Percentiles rank a stretch among this genome's conserved stretches.
phyloP scores from a whole-genome alignment of 2,329 filamentous ascomycete species.

The Cryphonectria parasitica region DNA sequence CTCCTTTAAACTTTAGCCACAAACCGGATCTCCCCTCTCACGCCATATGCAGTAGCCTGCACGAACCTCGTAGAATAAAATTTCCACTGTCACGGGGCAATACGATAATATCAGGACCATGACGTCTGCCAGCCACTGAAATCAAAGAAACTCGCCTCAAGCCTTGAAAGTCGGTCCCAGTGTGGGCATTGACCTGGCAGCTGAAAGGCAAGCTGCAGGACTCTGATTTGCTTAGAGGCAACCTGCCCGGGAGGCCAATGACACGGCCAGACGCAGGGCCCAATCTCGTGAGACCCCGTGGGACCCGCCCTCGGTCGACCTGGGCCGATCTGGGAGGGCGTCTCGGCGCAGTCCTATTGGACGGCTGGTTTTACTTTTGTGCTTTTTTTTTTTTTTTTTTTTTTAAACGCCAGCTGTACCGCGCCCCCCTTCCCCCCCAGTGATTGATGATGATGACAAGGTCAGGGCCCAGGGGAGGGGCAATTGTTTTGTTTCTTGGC shows the following conservation, averaged over 20 bases:
- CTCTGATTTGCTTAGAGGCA: conserved; percentile 26
- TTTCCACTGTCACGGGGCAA: background rate
- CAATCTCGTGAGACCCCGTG: conserved; percentile 29
- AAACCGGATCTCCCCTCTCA: background rate
- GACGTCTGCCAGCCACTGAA: conserved; percentile 11
- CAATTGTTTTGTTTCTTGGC: conserved; percentile 9
- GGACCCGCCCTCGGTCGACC: conserved; percentile 11
- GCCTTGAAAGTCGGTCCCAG: background rate
- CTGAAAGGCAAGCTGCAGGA: conserved; percentile 16
- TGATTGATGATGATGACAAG: conserved; percentile 2
- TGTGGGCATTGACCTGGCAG: conserved; percentile 9
- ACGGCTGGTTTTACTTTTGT: background rate
- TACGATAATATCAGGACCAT: background rate
- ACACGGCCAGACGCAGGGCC: conserved; percentile 22
- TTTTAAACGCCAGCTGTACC: conserved; percentile 5
- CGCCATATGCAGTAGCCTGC: background rate
- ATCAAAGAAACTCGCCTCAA: background rate
- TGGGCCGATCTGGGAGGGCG: conserved; percentile 11
- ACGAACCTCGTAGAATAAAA: background rate
- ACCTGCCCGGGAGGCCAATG: conserved; percentile 25
- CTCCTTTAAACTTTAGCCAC: background rate
- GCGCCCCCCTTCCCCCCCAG: conserved; percentile 9
- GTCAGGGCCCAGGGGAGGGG: conserved; percentile 3
- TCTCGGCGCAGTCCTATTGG: conserved; percentile 24
- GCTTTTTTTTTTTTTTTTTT: background rate